Percentiles rank a stretch among this genome's conserved stretches.
Conservation (phyloP, 2,329 filamentous ascomycete species). For the Triangularia verruculosa region DNA sequence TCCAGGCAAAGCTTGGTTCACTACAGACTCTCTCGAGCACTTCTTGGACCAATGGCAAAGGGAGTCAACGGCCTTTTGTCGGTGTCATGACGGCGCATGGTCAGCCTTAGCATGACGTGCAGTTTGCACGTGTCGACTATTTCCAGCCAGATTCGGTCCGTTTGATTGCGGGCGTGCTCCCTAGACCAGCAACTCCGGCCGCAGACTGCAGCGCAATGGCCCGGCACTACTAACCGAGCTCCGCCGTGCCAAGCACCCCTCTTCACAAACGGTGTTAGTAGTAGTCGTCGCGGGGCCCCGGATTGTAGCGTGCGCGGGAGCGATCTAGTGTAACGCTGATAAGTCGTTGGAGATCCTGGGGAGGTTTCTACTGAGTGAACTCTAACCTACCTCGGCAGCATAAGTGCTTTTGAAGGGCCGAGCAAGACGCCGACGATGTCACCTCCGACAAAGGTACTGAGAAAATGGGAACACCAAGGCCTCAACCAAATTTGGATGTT, state of each 20-base stretch:
- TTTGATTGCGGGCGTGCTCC: conserved; percentile 4
- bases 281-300: conserved; percentile 3
- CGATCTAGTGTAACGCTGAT: not conserved
- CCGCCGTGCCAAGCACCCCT: conserved; percentile 1
- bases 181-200: conserved; percentile 1
- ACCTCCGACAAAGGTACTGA: not conserved
- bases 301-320: conserved; percentile 6
- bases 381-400: conserved; percentile 4
- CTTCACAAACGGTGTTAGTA: not conserved
- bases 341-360: not conserved
- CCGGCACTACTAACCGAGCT: conserved; percentile 5
- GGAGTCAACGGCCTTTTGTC: conserved; percentile 6
- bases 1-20: not conserved
- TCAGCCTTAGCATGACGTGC: conserved; percentile 1
- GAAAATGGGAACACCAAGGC: not conserved
- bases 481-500: not conserved
- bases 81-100: not conserved
- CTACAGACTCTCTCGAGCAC: not conserved
- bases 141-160: conserved; percentile 7
- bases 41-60: not conserved
- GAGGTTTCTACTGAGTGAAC: not conserved
- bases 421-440: conserved; percentile 1
- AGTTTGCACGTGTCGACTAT: conserved; percentile 2
- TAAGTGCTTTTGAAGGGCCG: not conserved
- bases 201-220: not conserved